A percentile compares a stretch with the other conserved stretches of the same genome.
Conservation (phyloP, 2,329 filamentous ascomycete species). For the Thielaviopsis musarum region DNA sequence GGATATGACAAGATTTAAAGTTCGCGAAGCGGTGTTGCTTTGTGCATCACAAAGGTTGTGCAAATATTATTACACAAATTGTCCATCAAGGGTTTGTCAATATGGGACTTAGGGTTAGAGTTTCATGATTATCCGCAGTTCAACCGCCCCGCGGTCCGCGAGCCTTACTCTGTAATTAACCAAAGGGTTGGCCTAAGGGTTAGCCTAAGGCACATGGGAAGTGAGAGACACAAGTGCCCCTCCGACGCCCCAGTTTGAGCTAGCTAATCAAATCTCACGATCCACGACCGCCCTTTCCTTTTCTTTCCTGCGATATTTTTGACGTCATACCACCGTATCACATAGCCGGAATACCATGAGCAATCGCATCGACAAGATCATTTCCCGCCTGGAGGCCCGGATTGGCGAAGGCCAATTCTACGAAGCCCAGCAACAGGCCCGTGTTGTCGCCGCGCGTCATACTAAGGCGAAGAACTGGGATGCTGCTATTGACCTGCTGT, state of each 20-base stretch:
- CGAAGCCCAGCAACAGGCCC: slow-evolving; percentile 95
- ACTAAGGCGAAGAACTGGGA: slow-evolving; percentile 73
- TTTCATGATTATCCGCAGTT: not conserved
- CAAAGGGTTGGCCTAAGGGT: too few species aligned
- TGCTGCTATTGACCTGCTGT: slow-evolving; percentile 75
- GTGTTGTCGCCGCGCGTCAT: slow-evolving; percentile 86
- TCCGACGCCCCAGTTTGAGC: too few species aligned
- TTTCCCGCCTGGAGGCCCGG: slow-evolving; percentile 58
- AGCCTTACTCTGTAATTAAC: too few species aligned
- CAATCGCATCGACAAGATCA: slow-evolving; percentile 40
- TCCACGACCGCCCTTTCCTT: too few species aligned
- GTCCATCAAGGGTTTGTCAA: not conserved
- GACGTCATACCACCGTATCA: not conserved
- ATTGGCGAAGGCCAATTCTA: slow-evolving; percentile 89
- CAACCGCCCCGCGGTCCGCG: slow-evolving; percentile 6
- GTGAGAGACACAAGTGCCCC: too few species aligned
- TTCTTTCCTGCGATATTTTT: not conserved
- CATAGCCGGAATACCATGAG: slow-evolving; percentile 9
- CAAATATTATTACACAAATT: not conserved
- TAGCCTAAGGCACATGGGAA: too few species aligned
- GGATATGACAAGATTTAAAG: not conserved
- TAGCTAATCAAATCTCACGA: too few species aligned
- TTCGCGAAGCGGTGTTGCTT: not conserved
- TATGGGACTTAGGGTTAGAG: slow-evolving; percentile 1
- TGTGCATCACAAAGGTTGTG: not conserved